Percentiles rank a stretch among this genome's conserved stretches.
Conservation (phyloP, 129 eudicot genomes). For the Sambucus nigra region DNA sequence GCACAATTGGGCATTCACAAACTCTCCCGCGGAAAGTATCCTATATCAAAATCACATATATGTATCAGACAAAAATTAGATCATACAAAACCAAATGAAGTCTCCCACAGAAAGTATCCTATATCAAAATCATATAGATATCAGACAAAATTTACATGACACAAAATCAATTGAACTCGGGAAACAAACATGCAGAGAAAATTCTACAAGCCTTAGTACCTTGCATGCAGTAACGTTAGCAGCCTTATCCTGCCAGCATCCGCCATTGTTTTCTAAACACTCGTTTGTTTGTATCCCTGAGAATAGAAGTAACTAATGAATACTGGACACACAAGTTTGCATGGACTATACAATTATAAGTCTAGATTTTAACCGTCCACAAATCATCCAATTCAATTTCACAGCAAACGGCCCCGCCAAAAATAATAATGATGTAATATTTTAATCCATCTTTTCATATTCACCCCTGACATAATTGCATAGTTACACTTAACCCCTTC, state of each 20-base stretch:
- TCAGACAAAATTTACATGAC: background rate
- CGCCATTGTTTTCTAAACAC: constrained; percentile 85
- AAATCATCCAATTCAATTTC: too few relatives aligned
- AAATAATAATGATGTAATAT: too few relatives aligned
- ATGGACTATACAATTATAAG: too few relatives aligned
- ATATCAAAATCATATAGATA: too few relatives aligned
- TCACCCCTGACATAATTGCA: too few relatives aligned
- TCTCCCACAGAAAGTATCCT: background rate
- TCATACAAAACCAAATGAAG: constrained; percentile 1
- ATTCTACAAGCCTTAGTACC: constrained; percentile 26
- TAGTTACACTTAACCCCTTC: too few relatives aligned
- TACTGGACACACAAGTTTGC: too few relatives aligned
- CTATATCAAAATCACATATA: constrained; percentile 18
- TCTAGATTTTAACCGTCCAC: too few relatives aligned
- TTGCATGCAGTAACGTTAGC: constrained; percentile 89
- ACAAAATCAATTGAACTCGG: background rate
- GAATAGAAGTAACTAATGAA: background rate
- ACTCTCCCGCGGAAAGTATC: constrained; percentile 90
- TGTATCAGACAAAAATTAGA: background rate
- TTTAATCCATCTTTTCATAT: too few relatives aligned
- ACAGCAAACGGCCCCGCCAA: too few relatives aligned
- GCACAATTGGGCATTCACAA: constrained; percentile 81
- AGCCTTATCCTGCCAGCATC: constrained; percentile 86
- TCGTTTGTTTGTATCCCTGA: constrained; percentile 79
- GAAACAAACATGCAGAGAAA: background rate